phyloP scores from a whole-genome alignment of 2,329 filamentous ascomycete genomes.

The Diplodia scrobiculata region DNA sequence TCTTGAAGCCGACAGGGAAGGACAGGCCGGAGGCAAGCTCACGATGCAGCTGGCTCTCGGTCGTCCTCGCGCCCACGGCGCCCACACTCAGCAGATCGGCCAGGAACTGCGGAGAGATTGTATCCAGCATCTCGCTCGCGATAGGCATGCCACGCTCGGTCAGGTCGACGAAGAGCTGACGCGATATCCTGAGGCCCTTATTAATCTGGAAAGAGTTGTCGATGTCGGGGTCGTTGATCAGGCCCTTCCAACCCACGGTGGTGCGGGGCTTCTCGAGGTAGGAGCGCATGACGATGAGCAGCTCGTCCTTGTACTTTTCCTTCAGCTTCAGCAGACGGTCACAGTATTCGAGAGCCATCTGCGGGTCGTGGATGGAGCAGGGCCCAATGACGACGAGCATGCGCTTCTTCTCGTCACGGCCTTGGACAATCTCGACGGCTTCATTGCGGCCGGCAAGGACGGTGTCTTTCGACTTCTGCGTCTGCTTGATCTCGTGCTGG shows the following conservation, averaged over 20 bases:
- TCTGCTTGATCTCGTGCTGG: slow-evolving; percentile 80
- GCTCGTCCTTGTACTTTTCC: slow-evolving; percentile 83
- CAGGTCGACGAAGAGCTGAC: slow-evolving; percentile 90
- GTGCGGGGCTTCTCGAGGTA: slow-evolving; percentile 99
- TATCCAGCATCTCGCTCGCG: slow-evolving; percentile 96
- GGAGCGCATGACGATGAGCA: slow-evolving; percentile 94
- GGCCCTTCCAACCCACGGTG: slow-evolving; percentile 96
- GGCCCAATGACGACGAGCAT: slow-evolving; percentile 85
- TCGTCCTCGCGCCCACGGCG: slow-evolving; percentile 93
- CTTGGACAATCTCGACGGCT: slow-evolving; percentile 62
- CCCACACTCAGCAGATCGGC: slow-evolving; percentile 89
- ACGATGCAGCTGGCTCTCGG: slow-evolving; percentile 91
- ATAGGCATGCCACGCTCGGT: slow-evolving; percentile 93
- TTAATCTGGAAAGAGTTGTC: slow-evolving; percentile 99
- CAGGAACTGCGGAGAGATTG: slow-evolving; percentile 95
- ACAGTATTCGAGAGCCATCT: slow-evolving; percentile 90
- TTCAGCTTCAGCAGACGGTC: slow-evolving; percentile 77
- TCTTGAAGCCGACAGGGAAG: slow-evolving; percentile 99
- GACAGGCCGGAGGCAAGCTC: slow-evolving; percentile 91
- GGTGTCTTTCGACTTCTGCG: slow-evolving; percentile 54
- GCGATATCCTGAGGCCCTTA: slow-evolving; percentile 83
- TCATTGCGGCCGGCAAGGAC: slow-evolving; percentile 64
- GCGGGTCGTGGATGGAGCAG: slow-evolving; percentile 95
- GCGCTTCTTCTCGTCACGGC: slow-evolving; percentile 58
- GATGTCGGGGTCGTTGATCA: slow-evolving; percentile 98